Base-by-base conservation (phyloP, 164 flowering plant genomes). In the Dillenia turbinata region DNA sequence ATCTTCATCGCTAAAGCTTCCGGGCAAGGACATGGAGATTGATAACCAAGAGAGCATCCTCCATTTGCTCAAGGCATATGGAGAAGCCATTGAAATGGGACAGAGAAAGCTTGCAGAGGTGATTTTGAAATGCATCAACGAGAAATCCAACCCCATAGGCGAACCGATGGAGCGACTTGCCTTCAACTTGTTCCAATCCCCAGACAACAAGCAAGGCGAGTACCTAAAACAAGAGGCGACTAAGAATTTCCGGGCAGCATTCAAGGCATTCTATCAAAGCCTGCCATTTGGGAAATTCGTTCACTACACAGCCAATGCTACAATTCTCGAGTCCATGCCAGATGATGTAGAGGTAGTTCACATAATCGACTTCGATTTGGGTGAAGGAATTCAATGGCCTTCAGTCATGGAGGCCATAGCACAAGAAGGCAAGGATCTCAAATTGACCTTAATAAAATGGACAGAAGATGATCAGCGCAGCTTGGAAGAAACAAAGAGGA, bases 321-420 rank as follows among this genome's bases (percentile, higher is more conserved):
- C 83, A 0, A 84, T 88, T 46, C 77, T 85, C 9, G 87, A 78
- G 52, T 65, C 83, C 10, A 56, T 82, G n/a, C 87, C 89, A 0
- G 56, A 46, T 9, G 79, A 78, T 44, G 71, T 70, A 1, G 82
- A 72, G 12, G 53, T 40, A 0, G 9, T 85, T n/a, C 82, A 70
- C 61, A 71, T 81, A n/a, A 47, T 81, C 0, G 94, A 84, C 47
- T 84, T 81, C 19, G 87, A 84, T 65, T 66, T 82, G 22, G 74
- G 84, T 50, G 83, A 80, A 46, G 90, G 87, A 17, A 50, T 82
- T 50, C 93, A 87, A 56, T 88, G 87, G 87, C 71, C 83, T 64
- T 56, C 83, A 3, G 0, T 88, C 49, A 67, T 85, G 16, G 86
- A 82, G 72, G 73, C 71, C 51, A 17, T 68, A 12, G 81, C 77